phyloP scores from a whole-genome alignment of 2,329 filamentous ascomycete genomes.

The Cladosporium halotolerans region DNA sequence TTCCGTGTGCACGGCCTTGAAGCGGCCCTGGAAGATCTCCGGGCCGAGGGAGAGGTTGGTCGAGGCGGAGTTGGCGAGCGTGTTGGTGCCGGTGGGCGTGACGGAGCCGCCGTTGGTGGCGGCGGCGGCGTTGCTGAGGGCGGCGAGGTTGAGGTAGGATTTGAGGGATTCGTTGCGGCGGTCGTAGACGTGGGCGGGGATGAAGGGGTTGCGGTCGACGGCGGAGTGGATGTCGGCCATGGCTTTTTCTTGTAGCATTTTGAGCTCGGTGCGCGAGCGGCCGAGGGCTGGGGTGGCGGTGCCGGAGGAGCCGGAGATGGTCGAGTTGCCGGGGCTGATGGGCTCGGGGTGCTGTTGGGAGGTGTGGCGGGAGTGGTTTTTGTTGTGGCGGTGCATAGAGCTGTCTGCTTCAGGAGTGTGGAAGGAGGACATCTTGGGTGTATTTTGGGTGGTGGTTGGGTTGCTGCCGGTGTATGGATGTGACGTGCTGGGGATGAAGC shows the following conservation, averaged over 20 bases:
- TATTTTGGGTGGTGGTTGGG: conserved; percentile 23
- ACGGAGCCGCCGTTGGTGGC: conserved; percentile 12
- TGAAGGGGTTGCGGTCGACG: conserved; percentile 22
- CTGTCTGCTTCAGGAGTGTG: conserved; percentile 25
- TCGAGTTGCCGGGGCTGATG: conserved; percentile 25
- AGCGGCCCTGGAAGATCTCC: conserved; percentile 30
- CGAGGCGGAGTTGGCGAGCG: conserved; percentile 10
- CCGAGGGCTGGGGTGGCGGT: conserved; percentile 25
- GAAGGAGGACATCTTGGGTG: conserved; percentile 24
- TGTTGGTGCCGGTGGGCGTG: conserved; percentile 5
- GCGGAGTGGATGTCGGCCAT: conserved; percentile 26
- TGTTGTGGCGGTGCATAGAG: conserved; percentile 11
- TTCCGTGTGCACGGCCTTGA: conserved; percentile 30
- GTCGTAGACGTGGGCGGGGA: conserved; percentile 29
- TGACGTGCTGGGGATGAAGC: conserved; percentile 27
- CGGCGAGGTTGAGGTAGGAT: conserved; percentile 22
- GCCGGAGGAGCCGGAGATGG: conserved; percentile 24
- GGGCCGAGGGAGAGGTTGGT: conserved; percentile 20
- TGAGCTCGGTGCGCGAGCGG: conserved; percentile 28
- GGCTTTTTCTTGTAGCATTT: conserved; percentile 29
- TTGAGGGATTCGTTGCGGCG: conserved; percentile 29
- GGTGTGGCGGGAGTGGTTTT: neutral
- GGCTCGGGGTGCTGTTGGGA: conserved; percentile 16
- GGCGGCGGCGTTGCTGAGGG: conserved; percentile 11
- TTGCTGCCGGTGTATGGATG: conserved; percentile 27